Evolutionary conservation across 78 protist genomes (phyloP).

Genomic region (Dictyostelium intermedium): DNA sequence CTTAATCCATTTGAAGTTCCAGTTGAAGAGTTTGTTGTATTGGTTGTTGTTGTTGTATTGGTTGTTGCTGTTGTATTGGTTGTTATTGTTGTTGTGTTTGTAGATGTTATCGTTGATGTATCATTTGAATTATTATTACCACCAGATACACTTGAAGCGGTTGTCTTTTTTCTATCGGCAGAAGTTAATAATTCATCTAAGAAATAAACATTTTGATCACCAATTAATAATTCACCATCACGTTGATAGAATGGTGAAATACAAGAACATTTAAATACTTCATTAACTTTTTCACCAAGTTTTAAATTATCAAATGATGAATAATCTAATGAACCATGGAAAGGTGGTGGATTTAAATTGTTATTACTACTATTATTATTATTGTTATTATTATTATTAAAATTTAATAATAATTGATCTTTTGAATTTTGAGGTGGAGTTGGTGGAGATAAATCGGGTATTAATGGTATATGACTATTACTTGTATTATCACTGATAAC

Average conservation of each 20-base stretch:
- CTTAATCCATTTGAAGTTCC: background rate
- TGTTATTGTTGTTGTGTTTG: background rate
- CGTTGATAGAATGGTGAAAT: conserved; percentile 63
- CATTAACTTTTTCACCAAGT: conserved; percentile 54
- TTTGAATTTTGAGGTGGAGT: background rate
- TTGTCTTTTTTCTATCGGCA: background rate
- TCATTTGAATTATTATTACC: background rate
- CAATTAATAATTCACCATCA: conserved; percentile 74
- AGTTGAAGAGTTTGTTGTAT: background rate
- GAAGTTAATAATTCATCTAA: conserved; percentile 33
- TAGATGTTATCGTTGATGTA: background rate
- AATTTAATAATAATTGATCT: background rate
- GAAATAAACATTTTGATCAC: conserved; percentile 69
- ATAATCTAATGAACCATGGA: conserved; percentile 17
- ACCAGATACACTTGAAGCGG: background rate
- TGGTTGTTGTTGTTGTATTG: background rate
- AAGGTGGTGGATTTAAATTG: background rate
- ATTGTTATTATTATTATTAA: background rate
- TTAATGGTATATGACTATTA: conserved; percentile 7
- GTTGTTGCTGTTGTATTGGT: background rate
- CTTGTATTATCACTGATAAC: background rate
- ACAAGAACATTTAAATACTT: conserved; percentile 16
- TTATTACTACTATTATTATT: background rate
- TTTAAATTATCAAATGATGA: conserved; percentile 48
- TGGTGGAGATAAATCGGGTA: background rate